Evolutionary conservation across 257 asterid species (phyloP).

Genomic region (Jacaranda copaia): DNA sequence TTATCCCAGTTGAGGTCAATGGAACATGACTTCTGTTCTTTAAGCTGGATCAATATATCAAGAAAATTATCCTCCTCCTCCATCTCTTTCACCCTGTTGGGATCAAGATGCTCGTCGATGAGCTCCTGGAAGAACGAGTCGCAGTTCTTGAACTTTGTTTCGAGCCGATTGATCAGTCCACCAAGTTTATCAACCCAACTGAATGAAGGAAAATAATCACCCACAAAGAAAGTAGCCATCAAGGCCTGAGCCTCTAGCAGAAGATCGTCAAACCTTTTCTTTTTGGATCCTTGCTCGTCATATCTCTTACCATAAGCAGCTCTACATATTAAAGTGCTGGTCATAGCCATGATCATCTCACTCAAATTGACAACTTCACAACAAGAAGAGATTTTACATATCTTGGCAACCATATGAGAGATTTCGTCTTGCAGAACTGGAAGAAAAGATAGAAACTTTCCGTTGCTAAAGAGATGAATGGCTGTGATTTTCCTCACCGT

Average conservation of each 20-base stretch:
- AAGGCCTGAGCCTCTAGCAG: not conserved
- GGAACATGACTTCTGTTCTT: not conserved
- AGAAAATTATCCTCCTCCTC: slow-evolving; percentile 4
- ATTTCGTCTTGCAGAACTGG: slow-evolving; percentile 4
- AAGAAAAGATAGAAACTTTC: not conserved
- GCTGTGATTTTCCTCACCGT: slow-evolving; percentile 11
- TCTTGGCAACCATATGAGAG: not conserved
- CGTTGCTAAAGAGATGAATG: not conserved
- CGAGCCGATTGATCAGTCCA: slow-evolving; percentile 4
- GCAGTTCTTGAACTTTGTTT: not conserved
- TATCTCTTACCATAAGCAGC: slow-evolving; percentile 19
- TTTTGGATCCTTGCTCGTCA: slow-evolving; percentile 12
- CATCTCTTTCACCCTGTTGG: not conserved
- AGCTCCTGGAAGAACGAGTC: slow-evolving; percentile 23
- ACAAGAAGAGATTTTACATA: not conserved
- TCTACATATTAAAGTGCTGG: not conserved
- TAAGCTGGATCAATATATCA: slow-evolving; percentile 19
- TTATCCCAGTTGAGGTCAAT: slow-evolving; percentile 11
- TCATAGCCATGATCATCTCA: not conserved
- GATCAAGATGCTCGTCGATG: slow-evolving; percentile 17
- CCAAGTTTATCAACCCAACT: slow-evolving; percentile 9
- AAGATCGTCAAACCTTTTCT: slow-evolving; percentile 13
- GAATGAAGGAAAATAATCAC: slow-evolving; percentile 21
- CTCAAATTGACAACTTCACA: not conserved
- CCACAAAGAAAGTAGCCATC: slow-evolving; percentile 1